phyloP scores from a whole-genome alignment of 345 rosid species.

The Turritis glabra region DNA sequence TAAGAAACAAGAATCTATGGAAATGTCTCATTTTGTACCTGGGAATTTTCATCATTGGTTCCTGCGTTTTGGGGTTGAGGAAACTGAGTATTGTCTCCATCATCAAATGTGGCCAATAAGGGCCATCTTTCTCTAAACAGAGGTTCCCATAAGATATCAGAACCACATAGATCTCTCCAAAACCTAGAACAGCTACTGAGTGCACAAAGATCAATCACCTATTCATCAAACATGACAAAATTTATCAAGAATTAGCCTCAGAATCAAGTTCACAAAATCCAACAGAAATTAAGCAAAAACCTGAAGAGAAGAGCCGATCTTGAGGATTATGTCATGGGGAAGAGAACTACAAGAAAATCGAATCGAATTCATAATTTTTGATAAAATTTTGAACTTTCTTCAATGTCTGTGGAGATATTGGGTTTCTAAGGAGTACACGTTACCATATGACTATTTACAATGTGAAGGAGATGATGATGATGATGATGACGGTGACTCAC shows the following conservation, averaged over 20 bases:
- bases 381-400: background rate
- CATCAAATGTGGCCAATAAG: constrained; percentile 18
- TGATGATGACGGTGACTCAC: constrained; percentile 3
- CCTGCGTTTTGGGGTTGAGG: background rate
- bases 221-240: constrained; percentile 7
- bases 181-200: constrained; percentile 67
- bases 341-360: constrained; percentile 35
- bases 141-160: constrained; percentile 71
- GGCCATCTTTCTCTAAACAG: constrained; percentile 68
- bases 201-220: constrained; percentile 64
- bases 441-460: background rate
- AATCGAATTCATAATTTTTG: constrained; percentile 17
- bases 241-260: background rate
- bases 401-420: background rate
- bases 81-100: constrained; percentile 1
- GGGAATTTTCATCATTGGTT: background rate
- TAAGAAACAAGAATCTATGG: constrained; percentile 14
- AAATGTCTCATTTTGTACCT: constrained; percentile 20
- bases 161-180: constrained; percentile 66
- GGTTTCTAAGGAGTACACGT: constrained; percentile 31
- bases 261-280: background rate
- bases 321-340: constrained; percentile 60
- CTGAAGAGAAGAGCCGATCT: constrained; percentile 62
- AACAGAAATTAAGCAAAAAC: constrained; percentile 28
- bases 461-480: constrained; percentile 10